Evolutionary conservation across 129 eudicot species (phyloP), one percentile per base, ranked within the genome.

Genomic region (Lonicera japonica): DNA sequence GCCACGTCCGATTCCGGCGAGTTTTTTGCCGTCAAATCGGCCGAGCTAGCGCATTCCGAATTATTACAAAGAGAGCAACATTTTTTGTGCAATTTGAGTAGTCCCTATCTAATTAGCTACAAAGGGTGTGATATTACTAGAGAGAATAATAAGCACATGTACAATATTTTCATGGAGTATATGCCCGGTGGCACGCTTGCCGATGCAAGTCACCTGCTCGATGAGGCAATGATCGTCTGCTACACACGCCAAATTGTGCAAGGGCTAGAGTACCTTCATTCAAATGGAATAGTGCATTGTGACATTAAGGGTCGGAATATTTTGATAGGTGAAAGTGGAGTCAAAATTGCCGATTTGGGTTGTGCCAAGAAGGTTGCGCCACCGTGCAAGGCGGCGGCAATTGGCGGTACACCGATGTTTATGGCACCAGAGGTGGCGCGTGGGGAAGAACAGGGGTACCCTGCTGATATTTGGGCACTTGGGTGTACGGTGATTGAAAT

Each of bases 371-470:
- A 85, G 83, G 67, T 11, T 1, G 20, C 55, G 50, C 23, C 59
- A 1, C 25, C 15, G 61, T 56, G 20, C 8, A 19, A 20, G 8
- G 54, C 69, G 52, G 63, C 54, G 23, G 68, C 60, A 54, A 53
- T 80, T 38, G 55, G 80, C 1, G 95, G 95, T 50, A 89, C 95
- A 14, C 97, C 97, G 46, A 55, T 80, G 78, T 89, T 64, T 56
- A 86, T 89, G 95, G 84, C 91, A 36, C 95, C 95, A 1, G 97
- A 89, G 60, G 95, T 86, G 19, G 85, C 83, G 0, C 76, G 88
- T 9, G 91, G 97, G 22, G 88, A 83, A 67, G 82, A 83, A 40
- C 97, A 89, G 72, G 79, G 97, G 50, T 78, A 56, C 43, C 57
- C 83, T 17, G 88, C 91, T 40, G 97, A 89, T 69, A 60, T 86